These are phyloP conservation scores for Pharus latifolius DNA, from an alignment of 176 grass and related monocot genomes.

Conservation along the genomic window DNA sequence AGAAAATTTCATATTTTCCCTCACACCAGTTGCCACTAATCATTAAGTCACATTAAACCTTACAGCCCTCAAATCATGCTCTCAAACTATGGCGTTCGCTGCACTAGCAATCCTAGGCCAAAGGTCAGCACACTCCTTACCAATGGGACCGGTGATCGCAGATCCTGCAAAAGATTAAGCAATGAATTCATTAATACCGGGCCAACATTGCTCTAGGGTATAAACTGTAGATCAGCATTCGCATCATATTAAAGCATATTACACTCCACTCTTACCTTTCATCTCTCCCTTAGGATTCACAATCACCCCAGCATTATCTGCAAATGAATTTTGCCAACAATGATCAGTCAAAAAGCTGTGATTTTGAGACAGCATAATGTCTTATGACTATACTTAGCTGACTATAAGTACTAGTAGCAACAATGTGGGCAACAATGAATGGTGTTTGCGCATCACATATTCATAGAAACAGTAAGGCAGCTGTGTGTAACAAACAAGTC, in stretches of 20 bases:
- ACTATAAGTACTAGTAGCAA: too few species aligned
- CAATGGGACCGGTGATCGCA: slow-evolving; percentile 54
- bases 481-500: background rate
- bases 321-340: background rate
- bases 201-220: background rate
- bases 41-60: too few species aligned
- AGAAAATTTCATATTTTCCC: too few species aligned
- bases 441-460: too few species aligned
- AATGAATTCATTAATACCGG: background rate
- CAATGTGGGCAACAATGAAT: background rate
- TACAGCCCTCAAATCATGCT: background rate
- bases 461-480: too few species aligned
- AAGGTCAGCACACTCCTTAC: slow-evolving; percentile 52
- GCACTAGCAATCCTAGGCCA: slow-evolving; percentile 52
- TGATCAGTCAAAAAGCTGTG: background rate
- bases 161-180: slow-evolving; percentile 12
- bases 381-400: too few species aligned
- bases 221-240: background rate
- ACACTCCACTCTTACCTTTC: slow-evolving; percentile 24
- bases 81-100: slow-evolving; percentile 43
- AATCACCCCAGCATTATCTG: slow-evolving; percentile 59
- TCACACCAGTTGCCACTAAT: too few species aligned
- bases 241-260: background rate
- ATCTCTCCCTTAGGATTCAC: slow-evolving; percentile 59
- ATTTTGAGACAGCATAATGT: background rate